Evolutionary conservation across 2,329 filamentous ascomycete genomes (phyloP).

Genomic region (Paecilomyces niveus): DNA sequence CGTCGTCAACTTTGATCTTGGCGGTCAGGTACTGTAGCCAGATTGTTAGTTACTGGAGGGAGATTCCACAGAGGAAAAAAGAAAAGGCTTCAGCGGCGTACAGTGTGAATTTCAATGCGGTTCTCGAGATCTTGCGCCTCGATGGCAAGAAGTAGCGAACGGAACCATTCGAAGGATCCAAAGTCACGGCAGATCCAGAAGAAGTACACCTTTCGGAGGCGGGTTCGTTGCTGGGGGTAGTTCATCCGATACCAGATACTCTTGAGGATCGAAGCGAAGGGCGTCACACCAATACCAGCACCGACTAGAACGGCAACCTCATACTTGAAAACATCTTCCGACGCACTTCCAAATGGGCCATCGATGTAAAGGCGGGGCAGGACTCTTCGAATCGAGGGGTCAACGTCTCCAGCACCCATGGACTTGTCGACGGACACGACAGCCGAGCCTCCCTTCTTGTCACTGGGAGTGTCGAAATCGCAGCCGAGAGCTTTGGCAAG

Average conservation of each 20-base stretch:
- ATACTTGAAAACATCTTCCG: conserved; percentile 71
- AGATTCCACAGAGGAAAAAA: too few relatives aligned
- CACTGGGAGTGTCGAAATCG: conserved; percentile 49
- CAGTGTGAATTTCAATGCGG: conserved; percentile 71
- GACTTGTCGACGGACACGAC: conserved; percentile 62
- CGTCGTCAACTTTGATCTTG: conserved; percentile 78
- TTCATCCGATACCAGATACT: conserved; percentile 93
- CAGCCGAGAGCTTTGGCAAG: conserved; percentile 68
- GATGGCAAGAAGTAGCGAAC: conserved; percentile 73
- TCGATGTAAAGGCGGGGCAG: conserved; percentile 76
- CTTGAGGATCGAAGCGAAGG: conserved; percentile 55
- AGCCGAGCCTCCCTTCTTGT: conserved; percentile 44
- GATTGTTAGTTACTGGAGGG: not conserved
- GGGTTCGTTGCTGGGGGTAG: conserved; percentile 69
- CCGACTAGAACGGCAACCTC: conserved; percentile 46
- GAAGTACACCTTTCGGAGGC: conserved; percentile 81
- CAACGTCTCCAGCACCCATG: conserved; percentile 47
- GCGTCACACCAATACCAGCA: conserved; percentile 46
- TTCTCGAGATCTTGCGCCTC: conserved; percentile 79
- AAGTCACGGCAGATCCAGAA: conserved; percentile 90
- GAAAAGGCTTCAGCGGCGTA: conserved; percentile 3
- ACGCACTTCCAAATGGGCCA: conserved; percentile 77
- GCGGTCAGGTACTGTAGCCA: conserved; percentile 63
- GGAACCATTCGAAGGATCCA: conserved; percentile 84
- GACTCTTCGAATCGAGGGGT: conserved; percentile 64